Base-by-base conservation (phyloP, 352 stramenopile genomes). In the Globisporangium perplexum region DNA sequence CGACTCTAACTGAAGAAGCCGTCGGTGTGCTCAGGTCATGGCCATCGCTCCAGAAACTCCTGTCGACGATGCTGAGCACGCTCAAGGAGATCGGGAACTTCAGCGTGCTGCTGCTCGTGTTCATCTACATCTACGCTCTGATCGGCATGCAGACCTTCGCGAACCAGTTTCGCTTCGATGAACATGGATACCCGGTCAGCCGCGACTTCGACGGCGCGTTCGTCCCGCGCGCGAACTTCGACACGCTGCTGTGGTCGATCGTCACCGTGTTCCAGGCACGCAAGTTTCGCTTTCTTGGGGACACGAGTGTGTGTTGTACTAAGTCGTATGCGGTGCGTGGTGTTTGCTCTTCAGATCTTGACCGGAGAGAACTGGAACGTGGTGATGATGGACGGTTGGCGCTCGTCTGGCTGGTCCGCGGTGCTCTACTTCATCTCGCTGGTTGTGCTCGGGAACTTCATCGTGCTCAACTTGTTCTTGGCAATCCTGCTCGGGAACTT, bases 121-220 rank as follows among this genome's bases (percentile, higher is more conserved):
- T 98, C 64, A 84, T 97, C 48, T 97, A 96, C 60, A 96, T 98
- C 39, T 97, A 96, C 59, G 73, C 86, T 7, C 62, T 98, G 14
- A 79, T 97, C 28, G 89, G 90, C 42, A 95, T 97, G 81, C 89
- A 97, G 58, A 85, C 94, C 11, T 97, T 98, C 53, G 83, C 86
- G 2, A 97, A 97, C 57, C 66, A 88, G 50, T 81, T 98, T 50
- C 83, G 86, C 22, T 98, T 98, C 56, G 86, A 96, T 44, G 59
- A 68, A 15, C 57, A 74, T 22, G 94, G 77, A 1, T 72, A 65
- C 20, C 67, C 72, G 3, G 62, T 85, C 10, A 55, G 68, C 24
- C 55, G 54, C 17, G 61, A 72, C 22, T 42, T 71, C 18, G 51
- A 51, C 42, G 67, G 51, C 28, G 44, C 58, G 24, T 71, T 79